phyloP scores from a whole-genome alignment of 2,329 filamentous ascomycete species.

The Fusarium caatingaense region DNA sequence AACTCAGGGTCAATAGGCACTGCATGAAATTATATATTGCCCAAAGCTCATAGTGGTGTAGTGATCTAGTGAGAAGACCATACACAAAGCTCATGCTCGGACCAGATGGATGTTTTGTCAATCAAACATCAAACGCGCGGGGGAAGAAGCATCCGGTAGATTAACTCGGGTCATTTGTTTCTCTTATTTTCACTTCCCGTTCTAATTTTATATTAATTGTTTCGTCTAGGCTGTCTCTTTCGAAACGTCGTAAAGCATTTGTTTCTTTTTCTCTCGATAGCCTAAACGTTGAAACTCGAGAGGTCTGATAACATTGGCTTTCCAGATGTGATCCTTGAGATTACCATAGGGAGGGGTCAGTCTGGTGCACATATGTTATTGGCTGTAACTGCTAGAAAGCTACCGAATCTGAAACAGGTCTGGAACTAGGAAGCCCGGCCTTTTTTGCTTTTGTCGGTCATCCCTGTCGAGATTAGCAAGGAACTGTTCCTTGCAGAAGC shows the following conservation, averaged over 20 bases:
- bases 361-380: conserved; percentile 11
- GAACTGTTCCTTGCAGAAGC: conserved; percentile 39
- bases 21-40: conserved; percentile 2
- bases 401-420: conserved; percentile 34
- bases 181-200: neutral
- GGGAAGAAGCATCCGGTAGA: neutral
- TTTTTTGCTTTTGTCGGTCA: neutral
- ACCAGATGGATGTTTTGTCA: conserved; percentile 23
- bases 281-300: conserved; percentile 16
- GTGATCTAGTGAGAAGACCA: neutral
- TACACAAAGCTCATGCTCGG: conserved; percentile 17
- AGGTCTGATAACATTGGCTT: conserved; percentile 3
- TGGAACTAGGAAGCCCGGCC: conserved; percentile 24
- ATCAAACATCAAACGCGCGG: conserved; percentile 24
- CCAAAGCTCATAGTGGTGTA: neutral
- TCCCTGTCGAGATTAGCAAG: conserved; percentile 31
- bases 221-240: conserved; percentile 6
- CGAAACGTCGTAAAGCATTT: conserved; percentile 7
- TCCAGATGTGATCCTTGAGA: neutral
- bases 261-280: conserved; percentile 9
- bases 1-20: neutral
- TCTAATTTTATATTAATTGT: conserved; percentile 20
- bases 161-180: conserved; percentile 8
- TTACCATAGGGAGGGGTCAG: conserved; percentile 13
- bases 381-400: conserved; percentile 17